Percentiles rank a stretch among this genome's conserved stretches.
phyloP scores from a whole-genome alignment of 768 basidiomycete genomes.

The Rhodotorula diobovata region DNA sequence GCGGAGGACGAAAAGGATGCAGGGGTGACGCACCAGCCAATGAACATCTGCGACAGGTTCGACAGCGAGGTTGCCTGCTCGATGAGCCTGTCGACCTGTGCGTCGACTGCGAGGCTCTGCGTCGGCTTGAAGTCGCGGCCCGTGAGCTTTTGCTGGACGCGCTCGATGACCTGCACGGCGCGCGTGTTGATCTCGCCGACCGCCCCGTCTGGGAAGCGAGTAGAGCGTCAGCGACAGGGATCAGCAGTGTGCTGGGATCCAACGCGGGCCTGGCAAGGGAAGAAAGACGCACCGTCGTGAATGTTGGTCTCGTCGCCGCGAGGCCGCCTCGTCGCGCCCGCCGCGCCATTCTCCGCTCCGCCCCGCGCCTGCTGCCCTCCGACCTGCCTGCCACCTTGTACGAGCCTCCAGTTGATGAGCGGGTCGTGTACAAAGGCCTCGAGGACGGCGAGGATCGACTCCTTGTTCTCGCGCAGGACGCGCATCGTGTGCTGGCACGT shows the following conservation, averaged over 20 bases:
- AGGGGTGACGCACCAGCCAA: slow-evolving; percentile 51
- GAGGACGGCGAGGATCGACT: slow-evolving; percentile 97
- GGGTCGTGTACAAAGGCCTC: slow-evolving; percentile 99
- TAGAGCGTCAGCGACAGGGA: background rate
- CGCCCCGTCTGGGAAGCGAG: slow-evolving; percentile 55
- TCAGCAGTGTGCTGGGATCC: no score
- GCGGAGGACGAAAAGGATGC: no score
- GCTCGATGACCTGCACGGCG: slow-evolving; percentile 85
- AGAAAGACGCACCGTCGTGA: slow-evolving; percentile 19
- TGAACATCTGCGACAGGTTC: slow-evolving; percentile 80
- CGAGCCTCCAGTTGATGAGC: slow-evolving; percentile 67
- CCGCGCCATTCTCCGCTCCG: slow-evolving; percentile 24
- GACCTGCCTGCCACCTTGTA: slow-evolving; percentile 34
- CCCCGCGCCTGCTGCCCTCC: slow-evolving; percentile 17
- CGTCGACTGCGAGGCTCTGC: slow-evolving; percentile 63
- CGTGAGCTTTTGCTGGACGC: slow-evolving; percentile 90
- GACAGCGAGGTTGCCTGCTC: slow-evolving; percentile 86
- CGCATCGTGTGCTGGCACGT: slow-evolving; percentile 79
- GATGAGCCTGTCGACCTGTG: slow-evolving; percentile 89
- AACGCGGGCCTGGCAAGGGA: background rate
- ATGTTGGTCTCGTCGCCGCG: slow-evolving; percentile 39
- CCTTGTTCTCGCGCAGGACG: slow-evolving; percentile 91
- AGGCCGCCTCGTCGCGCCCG: slow-evolving; percentile 20
- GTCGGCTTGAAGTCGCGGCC: slow-evolving; percentile 93
- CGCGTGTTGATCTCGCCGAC: slow-evolving; percentile 81